Base-by-base conservation (phyloP, 495 filamentous ascomycete species). In the Acidomyces sp. region DNA sequence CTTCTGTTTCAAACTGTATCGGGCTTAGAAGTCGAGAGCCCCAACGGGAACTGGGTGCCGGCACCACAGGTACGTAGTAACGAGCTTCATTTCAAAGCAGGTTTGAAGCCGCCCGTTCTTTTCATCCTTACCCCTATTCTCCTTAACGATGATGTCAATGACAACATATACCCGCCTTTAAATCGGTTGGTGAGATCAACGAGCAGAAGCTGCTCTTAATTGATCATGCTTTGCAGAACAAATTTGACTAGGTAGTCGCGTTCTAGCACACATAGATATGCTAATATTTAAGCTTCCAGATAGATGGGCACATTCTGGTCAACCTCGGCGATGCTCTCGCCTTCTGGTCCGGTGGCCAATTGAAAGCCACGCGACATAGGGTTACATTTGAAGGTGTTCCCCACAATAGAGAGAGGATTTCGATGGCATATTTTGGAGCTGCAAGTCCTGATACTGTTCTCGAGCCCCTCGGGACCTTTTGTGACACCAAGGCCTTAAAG, bases 241-340 rank as follows among this genome's bases (percentile, higher is more conserved):
- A n/a, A n/a, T n/a, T n/a, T n/a, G n/a, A n/a, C n/a, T n/a, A n/a
- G n/a, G n/a, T n/a, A n/a, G n/a, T n/a, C n/a, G n/a, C n/a, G n/a
- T n/a, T n/a, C n/a, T n/a, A n/a, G n/a, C n/a, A n/a, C n/a, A n/a
- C n/a, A n/a, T n/a, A n/a, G n/a, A n/a, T n/a, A n/a, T n/a, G n/a
- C n/a, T n/a, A n/a, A n/a, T n/a, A n/a, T n/a, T n/a, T n/a, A n/a
- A n/a, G n/a, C n/a, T n/a, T n/a, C n/a, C n/a, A n/a, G n/a, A 17
- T 44, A 13, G 12, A n/a, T 4, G 34, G 23, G 17, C 31, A 44
- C 16, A 44, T 44, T 7, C 21, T 44, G 7, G 34, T 44, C 1
- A 44, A 44, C 19, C 34, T 44, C 4, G 41, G 41, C 34, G 41
- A 44, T 22, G 41, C 41, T 10, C 33, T 44, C 10, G 41, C 41